Evolutionary conservation across 225 moss, liverwort and hornwort genomes (phyloP), one percentile per base, ranked within the genome.

Genomic region (Antitrichia curtipendula): DNA sequence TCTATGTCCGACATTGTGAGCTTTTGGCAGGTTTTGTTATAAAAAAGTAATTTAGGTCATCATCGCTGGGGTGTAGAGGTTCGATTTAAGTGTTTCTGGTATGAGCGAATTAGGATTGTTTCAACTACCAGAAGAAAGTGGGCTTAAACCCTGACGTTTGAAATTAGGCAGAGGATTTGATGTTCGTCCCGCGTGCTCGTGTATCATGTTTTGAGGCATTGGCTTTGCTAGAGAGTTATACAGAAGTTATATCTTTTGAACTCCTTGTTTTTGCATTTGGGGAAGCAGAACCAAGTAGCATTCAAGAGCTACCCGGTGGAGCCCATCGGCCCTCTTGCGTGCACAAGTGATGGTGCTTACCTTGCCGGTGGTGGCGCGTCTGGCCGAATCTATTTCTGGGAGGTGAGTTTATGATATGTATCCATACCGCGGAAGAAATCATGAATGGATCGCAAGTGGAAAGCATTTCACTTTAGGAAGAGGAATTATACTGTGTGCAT

Each of bases 291-390:
- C 86, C 98, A 98, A 92, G 96, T 97, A 87, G 96, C 96, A 84
- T 95, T 97, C 57, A 98, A 98, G 94, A 97, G 98, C 82, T 98
- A 95, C 75, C 97, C 97, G 15, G 96, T 98, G 86, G 98, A 98
- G 83, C 98, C 98, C 19, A 95, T 98, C 76, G 92, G 93, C 43
- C 95, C 98, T 72, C 90, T 98, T 40, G 97, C 97, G 60, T 96
- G 95, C 81, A 95, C 97, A 41, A 95, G 94, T 79, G 98, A 97
- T 90, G 98, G 98, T 60, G 95, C 97, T 76, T 98, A 98, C 91
- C 95, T 98, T 89, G 96, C 98, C 29, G 98, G 98, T 80, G 98
- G 98, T 87, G 98, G 98, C 71, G 87, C 94, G 43, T 98, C 98
- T 85, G 98, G 98, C 74, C 94, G 97, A 84, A 96, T 98, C 84